Conservation (phyloP, 2,329 filamentous ascomycete genomes). For the Colletotrichum cordylinicola region DNA sequence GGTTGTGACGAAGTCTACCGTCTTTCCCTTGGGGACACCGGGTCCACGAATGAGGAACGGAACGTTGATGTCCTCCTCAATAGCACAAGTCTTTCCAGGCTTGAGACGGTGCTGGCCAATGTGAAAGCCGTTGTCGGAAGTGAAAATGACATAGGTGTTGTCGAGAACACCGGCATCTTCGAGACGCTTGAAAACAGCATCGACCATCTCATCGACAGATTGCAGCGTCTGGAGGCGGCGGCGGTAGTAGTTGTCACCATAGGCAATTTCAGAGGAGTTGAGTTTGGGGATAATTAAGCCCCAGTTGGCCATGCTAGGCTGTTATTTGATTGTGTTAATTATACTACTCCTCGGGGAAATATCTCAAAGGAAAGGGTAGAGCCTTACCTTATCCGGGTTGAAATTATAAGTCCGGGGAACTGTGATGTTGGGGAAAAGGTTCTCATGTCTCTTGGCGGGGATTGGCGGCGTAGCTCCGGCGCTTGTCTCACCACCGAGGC, state of each 20-base stretch:
- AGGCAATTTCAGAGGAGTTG: conserved; percentile 45
- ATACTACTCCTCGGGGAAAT: too few species aligned
- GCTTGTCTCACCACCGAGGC: conserved; percentile 11
- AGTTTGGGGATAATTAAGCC: conserved; percentile 46
- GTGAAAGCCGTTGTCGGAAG: conserved; percentile 66
- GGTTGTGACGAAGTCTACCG: conserved; percentile 55
- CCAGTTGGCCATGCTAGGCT: conserved; percentile 52
- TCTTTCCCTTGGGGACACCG: conserved; percentile 45
- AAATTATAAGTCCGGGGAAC: conserved; percentile 70
- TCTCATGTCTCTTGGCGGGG: conserved; percentile 63
- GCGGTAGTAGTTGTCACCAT: conserved; percentile 57
- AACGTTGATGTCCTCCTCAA: conserved; percentile 65
- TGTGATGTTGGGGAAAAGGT: conserved; percentile 64
- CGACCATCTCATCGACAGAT: conserved; percentile 60
- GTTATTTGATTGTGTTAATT: too few species aligned
- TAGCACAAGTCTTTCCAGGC: conserved; percentile 63
- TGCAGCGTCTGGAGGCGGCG: conserved; percentile 58
- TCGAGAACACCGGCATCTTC: conserved; percentile 62
- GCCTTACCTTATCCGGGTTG: conserved; percentile 62
- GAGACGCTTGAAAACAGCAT: conserved; percentile 48
- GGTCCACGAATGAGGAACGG: conserved; percentile 63
- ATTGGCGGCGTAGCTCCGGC: conserved; percentile 47
- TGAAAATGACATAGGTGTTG: conserved; percentile 65
- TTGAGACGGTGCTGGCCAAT: conserved; percentile 64
- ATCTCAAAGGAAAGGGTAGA: too few species aligned